Percentiles rank a stretch among this genome's conserved stretches.
Conservation (phyloP, 257 asterid species). For the Ophiorrhiza pumila region DNA sequence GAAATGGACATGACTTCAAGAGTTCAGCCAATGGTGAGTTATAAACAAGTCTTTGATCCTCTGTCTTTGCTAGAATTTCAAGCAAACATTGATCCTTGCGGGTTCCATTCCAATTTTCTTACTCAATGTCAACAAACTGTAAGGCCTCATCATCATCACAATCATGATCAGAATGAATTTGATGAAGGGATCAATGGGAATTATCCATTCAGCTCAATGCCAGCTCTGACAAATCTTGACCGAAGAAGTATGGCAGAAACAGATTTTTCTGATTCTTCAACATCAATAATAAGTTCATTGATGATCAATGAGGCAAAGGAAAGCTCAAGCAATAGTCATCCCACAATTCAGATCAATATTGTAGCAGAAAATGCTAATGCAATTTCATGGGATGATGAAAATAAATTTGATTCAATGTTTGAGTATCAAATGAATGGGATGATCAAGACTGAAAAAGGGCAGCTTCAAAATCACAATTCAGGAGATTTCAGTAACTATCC, state of each 20-base stretch:
- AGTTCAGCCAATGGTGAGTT: constrained; percentile 14
- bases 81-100: constrained; percentile 36
- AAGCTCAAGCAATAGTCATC: constrained; percentile 34
- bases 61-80: constrained; percentile 55
- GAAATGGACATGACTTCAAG: constrained; percentile 21
- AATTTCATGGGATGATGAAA: constrained; percentile 46
- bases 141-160: constrained; percentile 13
- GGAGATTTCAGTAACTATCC: constrained; percentile 45
- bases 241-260: constrained; percentile 30
- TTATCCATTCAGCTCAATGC: constrained; percentile 40
- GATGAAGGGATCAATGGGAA: constrained; percentile 18
- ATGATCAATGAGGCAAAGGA: constrained; percentile 29
- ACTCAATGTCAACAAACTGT: constrained; percentile 21
- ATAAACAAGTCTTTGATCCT: constrained; percentile 57
- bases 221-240: constrained; percentile 40
- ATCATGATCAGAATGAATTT: constrained; percentile 21
- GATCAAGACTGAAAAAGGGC: constrained; percentile 37
- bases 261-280: constrained; percentile 30
- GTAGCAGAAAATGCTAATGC: constrained; percentile 26
- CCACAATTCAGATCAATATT: constrained; percentile 18
- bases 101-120: constrained; percentile 25
- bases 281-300: constrained; percentile 35
- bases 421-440: constrained; percentile 51
- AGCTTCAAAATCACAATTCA: constrained; percentile 29
- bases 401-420: constrained; percentile 39